Evolutionary conservation across 2,329 filamentous ascomycete species (phyloP).

Genomic region (Epichloe hybrida): DNA sequence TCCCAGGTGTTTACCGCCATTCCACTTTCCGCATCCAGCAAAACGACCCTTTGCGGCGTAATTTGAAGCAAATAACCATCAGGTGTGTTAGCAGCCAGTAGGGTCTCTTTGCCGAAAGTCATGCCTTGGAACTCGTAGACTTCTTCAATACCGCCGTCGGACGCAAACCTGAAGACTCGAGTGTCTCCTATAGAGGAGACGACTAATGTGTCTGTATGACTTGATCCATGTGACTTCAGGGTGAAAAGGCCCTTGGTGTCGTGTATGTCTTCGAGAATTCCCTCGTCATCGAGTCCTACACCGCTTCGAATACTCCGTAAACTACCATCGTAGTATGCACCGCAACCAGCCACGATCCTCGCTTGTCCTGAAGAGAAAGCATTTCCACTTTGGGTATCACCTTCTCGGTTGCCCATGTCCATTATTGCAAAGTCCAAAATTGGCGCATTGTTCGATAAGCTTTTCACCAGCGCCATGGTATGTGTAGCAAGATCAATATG

Average conservation of each 20-base stretch:
- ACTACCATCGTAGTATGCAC: constrained; percentile 78
- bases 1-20: constrained; percentile 45
- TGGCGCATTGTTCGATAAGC: constrained; percentile 63
- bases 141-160: constrained; percentile 72
- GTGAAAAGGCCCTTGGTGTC: constrained; percentile 63
- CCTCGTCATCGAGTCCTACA: constrained; percentile 79
- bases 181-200: constrained; percentile 77
- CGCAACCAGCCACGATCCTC: constrained; percentile 82
- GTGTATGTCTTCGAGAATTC: constrained; percentile 66
- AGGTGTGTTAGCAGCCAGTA: constrained; percentile 55
- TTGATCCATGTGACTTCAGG: constrained; percentile 36
- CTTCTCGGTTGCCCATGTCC: constrained; percentile 82
- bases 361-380: constrained; percentile 94
- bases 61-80: constrained; percentile 60
- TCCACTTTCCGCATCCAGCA: constrained; percentile 49
- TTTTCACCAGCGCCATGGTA: constrained; percentile 55
- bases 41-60: constrained; percentile 46
- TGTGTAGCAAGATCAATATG: constrained; percentile 32
- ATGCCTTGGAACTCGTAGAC: constrained; percentile 63
- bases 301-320: constrained; percentile 85
- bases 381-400: constrained; percentile 60
- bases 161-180: constrained; percentile 63
- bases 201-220: constrained; percentile 54
- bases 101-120: constrained; percentile 53
- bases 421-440: constrained; percentile 91